Evolutionary conservation across 176 grass and related monocot genomes (phyloP).

Genomic region (Paspalum notatum): DNA sequence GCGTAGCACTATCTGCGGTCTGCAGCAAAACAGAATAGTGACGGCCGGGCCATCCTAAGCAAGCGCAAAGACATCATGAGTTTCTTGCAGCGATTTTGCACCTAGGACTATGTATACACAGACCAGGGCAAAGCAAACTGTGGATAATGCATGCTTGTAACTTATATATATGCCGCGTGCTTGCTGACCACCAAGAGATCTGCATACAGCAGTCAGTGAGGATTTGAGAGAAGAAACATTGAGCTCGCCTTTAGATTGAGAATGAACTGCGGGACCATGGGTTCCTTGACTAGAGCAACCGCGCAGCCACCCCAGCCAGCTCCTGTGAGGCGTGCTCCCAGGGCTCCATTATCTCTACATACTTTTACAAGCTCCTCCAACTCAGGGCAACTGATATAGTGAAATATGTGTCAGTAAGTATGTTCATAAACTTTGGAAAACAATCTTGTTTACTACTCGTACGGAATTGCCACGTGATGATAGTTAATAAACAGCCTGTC

Average conservation of each 20-base stretch:
- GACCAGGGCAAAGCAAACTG: background rate
- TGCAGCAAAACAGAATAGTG: background rate
- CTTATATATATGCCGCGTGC: background rate
- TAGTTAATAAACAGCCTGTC: background rate
- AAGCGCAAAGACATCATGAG: background rate
- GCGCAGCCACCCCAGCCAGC: conserved; percentile 96
- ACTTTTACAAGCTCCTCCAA: conserved; percentile 95
- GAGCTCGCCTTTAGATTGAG: conserved; percentile 81
- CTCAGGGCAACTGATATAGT: conserved; percentile 69
- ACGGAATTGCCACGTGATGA: background rate
- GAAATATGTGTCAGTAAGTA: background rate
- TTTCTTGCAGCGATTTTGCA: background rate
- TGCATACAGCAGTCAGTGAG: background rate
- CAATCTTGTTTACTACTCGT: background rate
- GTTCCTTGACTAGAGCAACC: conserved; percentile 88
- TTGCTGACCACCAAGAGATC: background rate
- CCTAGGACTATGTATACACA: background rate
- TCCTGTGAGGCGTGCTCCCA: conserved; percentile 92
- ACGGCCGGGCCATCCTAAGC: background rate
- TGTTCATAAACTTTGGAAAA: background rate
- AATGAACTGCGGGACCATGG: conserved; percentile 84
- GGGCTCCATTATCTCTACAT: conserved; percentile 77
- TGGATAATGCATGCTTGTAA: background rate
- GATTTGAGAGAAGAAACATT: background rate
- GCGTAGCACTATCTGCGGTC: background rate